Percentiles rank a stretch among this genome's conserved stretches.
Conservation (phyloP, 768 basidiomycete species). For the Agrocybe praecox region DNA sequence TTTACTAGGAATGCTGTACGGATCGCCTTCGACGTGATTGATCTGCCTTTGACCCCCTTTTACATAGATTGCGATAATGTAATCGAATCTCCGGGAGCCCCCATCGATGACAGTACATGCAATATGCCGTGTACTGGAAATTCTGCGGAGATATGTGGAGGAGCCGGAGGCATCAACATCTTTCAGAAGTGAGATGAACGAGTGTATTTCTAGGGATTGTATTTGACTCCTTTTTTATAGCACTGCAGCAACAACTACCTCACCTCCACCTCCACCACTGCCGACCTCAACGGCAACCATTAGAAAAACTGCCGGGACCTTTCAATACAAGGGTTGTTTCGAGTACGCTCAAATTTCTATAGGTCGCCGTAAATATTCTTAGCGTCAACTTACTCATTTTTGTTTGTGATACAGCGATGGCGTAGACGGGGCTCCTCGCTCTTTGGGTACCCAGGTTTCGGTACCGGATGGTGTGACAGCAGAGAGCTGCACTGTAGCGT, state of each 20-base stretch:
- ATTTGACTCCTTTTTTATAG: not conserved
- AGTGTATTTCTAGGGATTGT: not conserved
- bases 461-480: slow-evolving; percentile 12
- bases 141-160: slow-evolving; percentile 57
- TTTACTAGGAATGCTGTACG: slow-evolving; percentile 24
- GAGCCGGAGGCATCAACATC: slow-evolving; percentile 30
- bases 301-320: slow-evolving; percentile 10
- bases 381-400: not conserved
- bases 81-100: slow-evolving; percentile 38
- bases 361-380: not conserved
- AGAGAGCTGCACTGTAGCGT: slow-evolving; percentile 17
- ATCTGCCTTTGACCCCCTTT: not conserved
- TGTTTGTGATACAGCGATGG: slow-evolving; percentile 8
- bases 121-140: slow-evolving; percentile 62
- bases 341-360: slow-evolving; percentile 1
- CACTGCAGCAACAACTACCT: not conserved
- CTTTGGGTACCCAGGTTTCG: slow-evolving; percentile 3
- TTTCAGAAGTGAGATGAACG: not conserved
- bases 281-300: slow-evolving; percentile 9
- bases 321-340: slow-evolving; percentile 16
- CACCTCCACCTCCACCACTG: not conserved
- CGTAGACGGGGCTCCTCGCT: slow-evolving; percentile 12
- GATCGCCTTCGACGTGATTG: not conserved
- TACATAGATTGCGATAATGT: slow-evolving; percentile 61
- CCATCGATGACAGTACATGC: slow-evolving; percentile 46